phyloP scores from a whole-genome alignment of 2,329 filamentous ascomycete species.

The Emmonsiellopsis sp. region DNA sequence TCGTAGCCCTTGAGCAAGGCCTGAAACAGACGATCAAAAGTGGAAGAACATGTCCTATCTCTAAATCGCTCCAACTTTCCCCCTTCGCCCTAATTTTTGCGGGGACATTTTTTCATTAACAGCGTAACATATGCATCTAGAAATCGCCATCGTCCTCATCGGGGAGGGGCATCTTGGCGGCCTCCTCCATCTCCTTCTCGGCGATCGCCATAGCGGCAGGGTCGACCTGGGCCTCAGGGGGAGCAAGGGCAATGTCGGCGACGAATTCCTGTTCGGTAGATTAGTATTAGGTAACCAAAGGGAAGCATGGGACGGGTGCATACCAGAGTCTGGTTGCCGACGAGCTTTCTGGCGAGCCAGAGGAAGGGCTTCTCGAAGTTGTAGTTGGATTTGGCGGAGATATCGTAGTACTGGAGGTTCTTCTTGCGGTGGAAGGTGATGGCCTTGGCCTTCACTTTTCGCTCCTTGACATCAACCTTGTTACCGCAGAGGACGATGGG shows the following conservation, averaged over 20 bases:
- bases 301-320: slow-evolving; percentile 24
- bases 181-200: slow-evolving; percentile 77
- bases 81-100: not conserved
- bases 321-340: slow-evolving; percentile 82
- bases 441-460: slow-evolving; percentile 99
- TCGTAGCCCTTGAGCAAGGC: too few relatives aligned
- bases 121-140: slow-evolving; percentile 21
- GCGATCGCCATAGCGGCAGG: slow-evolving; percentile 71
- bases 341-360: slow-evolving; percentile 98
- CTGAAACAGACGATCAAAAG: too few relatives aligned
- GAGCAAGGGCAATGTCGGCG: slow-evolving; percentile 85
- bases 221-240: slow-evolving; percentile 85
- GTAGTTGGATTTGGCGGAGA: slow-evolving; percentile 92
- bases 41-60: too few relatives aligned
- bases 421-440: slow-evolving; percentile 99
- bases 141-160: slow-evolving; percentile 76
- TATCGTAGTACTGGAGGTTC: slow-evolving; percentile 99
- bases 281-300: slow-evolving; percentile 14
- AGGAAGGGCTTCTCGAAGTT: slow-evolving; percentile 97
- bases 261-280: slow-evolving; percentile 70
- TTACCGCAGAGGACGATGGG: slow-evolving; percentile 97
- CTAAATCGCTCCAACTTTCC: not conserved
- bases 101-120: not conserved
- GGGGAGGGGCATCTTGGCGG: slow-evolving; percentile 75
- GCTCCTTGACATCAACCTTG: slow-evolving; percentile 99